These are phyloP conservation scores for Quercus ilex DNA, from an alignment of 306 rosid genomes.

Conservation along the genomic window DNA sequence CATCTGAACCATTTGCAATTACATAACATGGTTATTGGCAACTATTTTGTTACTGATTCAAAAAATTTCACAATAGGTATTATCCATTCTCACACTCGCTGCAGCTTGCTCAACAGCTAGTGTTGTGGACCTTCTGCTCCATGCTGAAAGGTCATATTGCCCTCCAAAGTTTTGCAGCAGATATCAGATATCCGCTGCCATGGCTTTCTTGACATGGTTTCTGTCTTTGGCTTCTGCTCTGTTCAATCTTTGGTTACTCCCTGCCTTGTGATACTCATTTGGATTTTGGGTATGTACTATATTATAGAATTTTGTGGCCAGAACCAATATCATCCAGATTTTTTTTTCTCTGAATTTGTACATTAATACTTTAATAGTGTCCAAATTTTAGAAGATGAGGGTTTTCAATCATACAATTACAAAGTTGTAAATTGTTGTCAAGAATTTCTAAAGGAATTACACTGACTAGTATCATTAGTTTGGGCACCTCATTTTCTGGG, in stretches of 20 bases:
- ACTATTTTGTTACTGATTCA: slow-evolving; percentile 8
- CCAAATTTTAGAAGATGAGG: background rate
- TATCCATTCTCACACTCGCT: slow-evolving; percentile 70
- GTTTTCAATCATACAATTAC: background rate
- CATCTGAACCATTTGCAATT: slow-evolving; percentile 7
- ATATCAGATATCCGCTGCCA: slow-evolving; percentile 62
- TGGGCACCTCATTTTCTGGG: no score
- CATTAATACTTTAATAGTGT: background rate
- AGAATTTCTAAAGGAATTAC: no score
- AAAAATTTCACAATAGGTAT: slow-evolving; percentile 34
- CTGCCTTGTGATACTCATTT: slow-evolving; percentile 47
- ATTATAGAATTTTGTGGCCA: background rate
- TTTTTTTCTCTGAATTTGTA: background rate
- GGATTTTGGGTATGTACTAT: background rate
- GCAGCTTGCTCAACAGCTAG: slow-evolving; percentile 82
- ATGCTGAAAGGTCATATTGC: slow-evolving; percentile 38
- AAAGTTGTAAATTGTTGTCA: background rate
- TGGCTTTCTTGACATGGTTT: slow-evolving; percentile 81
- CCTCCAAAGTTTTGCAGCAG: slow-evolving; percentile 55
- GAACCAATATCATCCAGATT: slow-evolving; percentile 4
- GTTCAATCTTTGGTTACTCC: slow-evolving; percentile 74
- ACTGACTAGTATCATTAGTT: no score
- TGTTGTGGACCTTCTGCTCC: slow-evolving; percentile 62
- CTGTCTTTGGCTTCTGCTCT: slow-evolving; percentile 61
- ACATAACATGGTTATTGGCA: background rate